Evolutionary conservation across 108 stramenopile species (phyloP).

Genomic region (Asterionellopsis glacialis): DNA sequence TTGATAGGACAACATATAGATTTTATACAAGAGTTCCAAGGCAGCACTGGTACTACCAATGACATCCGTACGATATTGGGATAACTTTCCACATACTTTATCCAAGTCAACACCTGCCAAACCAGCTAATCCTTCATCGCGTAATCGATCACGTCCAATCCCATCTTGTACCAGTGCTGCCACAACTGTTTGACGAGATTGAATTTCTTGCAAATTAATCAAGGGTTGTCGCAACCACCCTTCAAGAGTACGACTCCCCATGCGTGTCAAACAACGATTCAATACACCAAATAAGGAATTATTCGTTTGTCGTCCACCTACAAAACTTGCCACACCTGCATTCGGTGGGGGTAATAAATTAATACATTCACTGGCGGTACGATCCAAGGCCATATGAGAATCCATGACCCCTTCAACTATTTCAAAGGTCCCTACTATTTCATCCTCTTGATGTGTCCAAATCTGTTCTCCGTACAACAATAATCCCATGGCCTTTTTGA

Average conservation of each 20-base stretch:
- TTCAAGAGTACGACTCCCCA: conserved; percentile 62
- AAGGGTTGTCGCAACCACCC: conserved; percentile 81
- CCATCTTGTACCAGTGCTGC: conserved; percentile 46
- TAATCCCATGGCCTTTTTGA: conserved; percentile 16
- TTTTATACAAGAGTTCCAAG: conserved; percentile 66
- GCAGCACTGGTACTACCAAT: conserved; percentile 51
- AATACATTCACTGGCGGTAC: conserved; percentile 71
- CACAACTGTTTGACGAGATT: conserved; percentile 70
- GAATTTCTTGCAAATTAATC: conserved; percentile 45
- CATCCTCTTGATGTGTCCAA: conserved; percentile 13
- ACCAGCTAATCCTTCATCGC: conserved; percentile 56
- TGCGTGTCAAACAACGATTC: conserved; percentile 60
- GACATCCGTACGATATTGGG: conserved; percentile 14
- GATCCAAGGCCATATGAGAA: conserved; percentile 59
- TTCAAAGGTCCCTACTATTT: conserved; percentile 15
- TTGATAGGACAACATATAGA: conserved; percentile 60
- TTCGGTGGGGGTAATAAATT: conserved; percentile 69
- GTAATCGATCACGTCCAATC: conserved; percentile 57
- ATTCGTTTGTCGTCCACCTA: conserved; percentile 50
- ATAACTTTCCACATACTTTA: conserved; percentile 32
- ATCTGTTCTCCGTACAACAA: conserved; percentile 26
- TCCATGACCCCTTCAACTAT: conserved; percentile 35
- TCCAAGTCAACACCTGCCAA: conserved; percentile 50
- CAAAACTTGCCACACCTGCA: conserved; percentile 40
- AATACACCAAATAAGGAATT: conserved; percentile 69